Percentiles rank a stretch among this genome's conserved stretches.
phyloP scores from a whole-genome alignment of 129 eudicot species.

The Centella asiatica region DNA sequence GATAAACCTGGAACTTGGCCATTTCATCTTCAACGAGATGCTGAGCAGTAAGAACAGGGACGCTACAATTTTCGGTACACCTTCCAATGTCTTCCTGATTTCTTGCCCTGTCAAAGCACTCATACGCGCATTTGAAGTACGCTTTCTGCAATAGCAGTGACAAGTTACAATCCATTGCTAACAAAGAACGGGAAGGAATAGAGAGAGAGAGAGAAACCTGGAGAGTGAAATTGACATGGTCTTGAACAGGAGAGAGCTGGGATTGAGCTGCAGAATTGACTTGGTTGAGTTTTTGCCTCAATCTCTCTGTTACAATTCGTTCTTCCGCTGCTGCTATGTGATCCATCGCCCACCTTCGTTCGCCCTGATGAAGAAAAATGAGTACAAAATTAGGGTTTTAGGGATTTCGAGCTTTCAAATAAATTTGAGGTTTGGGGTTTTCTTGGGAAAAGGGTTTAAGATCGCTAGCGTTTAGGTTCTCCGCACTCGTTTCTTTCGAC shows the following conservation, averaged over 20 bases:
- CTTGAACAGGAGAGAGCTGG: slow-evolving; percentile 37
- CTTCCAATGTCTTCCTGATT: not conserved
- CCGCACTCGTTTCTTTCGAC: too few relatives aligned
- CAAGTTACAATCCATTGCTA: not conserved
- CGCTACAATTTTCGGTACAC: slow-evolving; percentile 11
- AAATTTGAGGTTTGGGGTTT: too few relatives aligned
- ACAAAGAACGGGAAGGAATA: not conserved
- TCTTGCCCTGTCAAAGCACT: slow-evolving; percentile 4
- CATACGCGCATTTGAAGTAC: slow-evolving; percentile 10
- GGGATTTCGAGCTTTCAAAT: not conserved
- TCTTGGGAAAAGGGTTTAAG: too few relatives aligned
- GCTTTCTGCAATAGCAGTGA: not conserved
- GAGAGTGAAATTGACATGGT: slow-evolving; percentile 50
- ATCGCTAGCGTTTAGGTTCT: too few relatives aligned
- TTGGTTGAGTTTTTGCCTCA: slow-evolving; percentile 66
- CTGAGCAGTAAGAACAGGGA: slow-evolving; percentile 14
- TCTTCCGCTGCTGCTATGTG: slow-evolving; percentile 62
- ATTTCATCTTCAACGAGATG: slow-evolving; percentile 67
- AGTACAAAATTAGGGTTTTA: not conserved
- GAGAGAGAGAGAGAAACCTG: slow-evolving; percentile 36
- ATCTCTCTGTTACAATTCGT: slow-evolving; percentile 49
- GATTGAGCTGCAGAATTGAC: slow-evolving; percentile 70
- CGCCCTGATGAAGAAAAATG: not conserved
- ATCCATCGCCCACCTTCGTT: slow-evolving; percentile 53
- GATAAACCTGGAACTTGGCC: slow-evolving; percentile 73